Evolutionary conservation across 768 basidiomycete species (phyloP), one percentile per base, ranked within the genome.

Genomic region (Suillus lakei): DNA sequence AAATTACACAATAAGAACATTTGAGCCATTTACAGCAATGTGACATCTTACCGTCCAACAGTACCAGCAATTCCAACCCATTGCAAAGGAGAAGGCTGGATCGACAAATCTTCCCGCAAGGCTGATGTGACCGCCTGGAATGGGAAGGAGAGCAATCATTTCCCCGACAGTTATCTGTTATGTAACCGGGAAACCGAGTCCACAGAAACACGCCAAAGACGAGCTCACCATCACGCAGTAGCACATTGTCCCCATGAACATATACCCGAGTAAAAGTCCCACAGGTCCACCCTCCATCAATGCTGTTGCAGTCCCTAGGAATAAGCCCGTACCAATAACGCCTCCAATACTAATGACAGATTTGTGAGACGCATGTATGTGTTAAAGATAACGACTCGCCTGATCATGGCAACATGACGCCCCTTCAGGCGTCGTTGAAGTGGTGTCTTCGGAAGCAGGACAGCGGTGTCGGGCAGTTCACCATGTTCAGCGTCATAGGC

Each of bases 1-100:
- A 50, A 50, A 50, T 26, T 15, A 16, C 26, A 3, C 48, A 13
- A 26, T 50, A 8, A 50, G 23, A 8, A 50, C 16, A 13, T 26
- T 50, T 7, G 15, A 50, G 23, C 13, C 23, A 26, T 50, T 50
- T 23, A 50, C 26, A 16, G 15, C 26, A 13, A 50, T 50, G 13
- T 5, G 0, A 15, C 15, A 26, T 50, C 48, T 50, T 26, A 50
- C 48, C 48, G 48, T 50, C 48, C 48, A 50, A 50, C 48, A 50
- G 48, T 50, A 50, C 26, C 48, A 50, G 23, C 48, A 50, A 50
- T 50, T 50, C 48, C 48, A 50, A 50, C 48, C 48, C 48, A 50
- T 50, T 5, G 48, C 48, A 26, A 50, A 50, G 23, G 48, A 50
- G 48, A 50, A 50, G 23, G 48, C 23, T 8, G 48, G 48, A 26